These are phyloP conservation scores for Platismatia glauca DNA, from an alignment of 495 filamentous ascomycete species.

Conservation along the genomic window DNA sequence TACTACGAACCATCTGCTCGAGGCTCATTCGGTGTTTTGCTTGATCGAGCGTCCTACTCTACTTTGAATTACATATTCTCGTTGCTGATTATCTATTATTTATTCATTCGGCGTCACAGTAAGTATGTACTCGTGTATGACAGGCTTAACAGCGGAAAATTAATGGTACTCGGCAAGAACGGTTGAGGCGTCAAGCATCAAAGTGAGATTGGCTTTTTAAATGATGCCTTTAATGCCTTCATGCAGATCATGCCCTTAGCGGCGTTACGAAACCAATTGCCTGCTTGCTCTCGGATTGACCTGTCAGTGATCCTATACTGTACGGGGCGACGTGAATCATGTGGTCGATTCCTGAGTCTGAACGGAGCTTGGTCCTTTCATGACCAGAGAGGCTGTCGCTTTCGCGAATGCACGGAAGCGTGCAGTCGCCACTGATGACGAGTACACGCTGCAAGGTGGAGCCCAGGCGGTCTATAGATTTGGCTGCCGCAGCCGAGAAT, in stretches of 20 bases:
- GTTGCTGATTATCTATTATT: no score
- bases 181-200: conserved; percentile 17
- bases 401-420: neutral
- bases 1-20: no score
- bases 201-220: conserved; percentile 18
- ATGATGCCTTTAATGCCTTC: conserved; percentile 11
- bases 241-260: conserved; percentile 13
- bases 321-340: no score
- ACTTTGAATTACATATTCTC: no score
- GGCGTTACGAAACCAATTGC: conserved; percentile 14
- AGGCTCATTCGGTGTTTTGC: no score
- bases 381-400: no score
- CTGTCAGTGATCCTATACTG: no score
- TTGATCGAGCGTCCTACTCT: no score
- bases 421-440: conserved; percentile 15
- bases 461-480: conserved; percentile 10
- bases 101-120: no score
- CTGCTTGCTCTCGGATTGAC: neutral
- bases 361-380: no score
- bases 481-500: neutral
- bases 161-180: conserved; percentile 9
- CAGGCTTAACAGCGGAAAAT: conserved; percentile 18
- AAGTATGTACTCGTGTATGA: no score
- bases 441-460: conserved; percentile 10
- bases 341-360: no score